These are phyloP conservation scores for Dalechampia spathulata DNA, from an alignment of 441 rosid genomes.

Conservation along the genomic window DNA sequence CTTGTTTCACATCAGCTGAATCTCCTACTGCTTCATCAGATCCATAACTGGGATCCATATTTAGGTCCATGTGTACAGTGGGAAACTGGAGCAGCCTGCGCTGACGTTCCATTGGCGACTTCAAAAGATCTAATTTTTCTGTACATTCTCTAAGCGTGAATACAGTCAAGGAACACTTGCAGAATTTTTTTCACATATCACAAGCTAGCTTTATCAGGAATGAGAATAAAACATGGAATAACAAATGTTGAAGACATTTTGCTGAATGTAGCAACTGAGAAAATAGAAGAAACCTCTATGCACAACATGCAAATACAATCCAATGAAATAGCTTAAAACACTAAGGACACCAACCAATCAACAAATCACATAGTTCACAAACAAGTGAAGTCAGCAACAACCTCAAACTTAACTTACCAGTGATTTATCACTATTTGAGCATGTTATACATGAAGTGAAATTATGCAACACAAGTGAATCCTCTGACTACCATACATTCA, in stretches of 20 bases:
- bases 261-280: background rate
- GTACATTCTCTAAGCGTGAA: constrained; percentile 94
- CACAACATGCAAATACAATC: background rate
- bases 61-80: constrained; percentile 70
- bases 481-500: background rate
- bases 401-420: background rate
- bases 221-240: background rate
- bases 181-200: no score
- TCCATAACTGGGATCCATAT: constrained; percentile 45
- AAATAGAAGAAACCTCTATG: background rate
- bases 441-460: background rate
- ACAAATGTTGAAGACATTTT: background rate
- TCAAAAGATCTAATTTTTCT: constrained; percentile 85
- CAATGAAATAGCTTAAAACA: background rate
- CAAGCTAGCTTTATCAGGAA: background rate
- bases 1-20: constrained; percentile 42
- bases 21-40: constrained; percentile 45
- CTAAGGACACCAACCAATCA: no score
- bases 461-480: background rate
- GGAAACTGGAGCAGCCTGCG: constrained; percentile 89
- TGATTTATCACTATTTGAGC: background rate
- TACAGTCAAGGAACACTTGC: constrained; percentile 66
- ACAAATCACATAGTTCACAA: no score
- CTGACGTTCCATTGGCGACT: constrained; percentile 89
- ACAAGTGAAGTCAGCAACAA: no score